Conservation (phyloP, 371 early-diverging fungal genomes). For the Mortierella polycephala region DNA sequence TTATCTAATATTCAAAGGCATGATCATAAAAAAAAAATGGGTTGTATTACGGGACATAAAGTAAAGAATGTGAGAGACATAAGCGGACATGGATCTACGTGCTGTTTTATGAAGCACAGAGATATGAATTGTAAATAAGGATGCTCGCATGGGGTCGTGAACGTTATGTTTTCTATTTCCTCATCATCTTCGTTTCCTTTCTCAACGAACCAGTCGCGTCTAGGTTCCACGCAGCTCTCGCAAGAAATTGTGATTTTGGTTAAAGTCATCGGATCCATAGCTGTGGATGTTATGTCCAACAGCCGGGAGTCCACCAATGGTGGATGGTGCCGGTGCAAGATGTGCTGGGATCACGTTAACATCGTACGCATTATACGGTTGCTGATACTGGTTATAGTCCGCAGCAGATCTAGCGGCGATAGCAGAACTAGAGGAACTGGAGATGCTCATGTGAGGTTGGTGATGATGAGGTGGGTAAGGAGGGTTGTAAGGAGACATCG, state of each 20-base stretch:
- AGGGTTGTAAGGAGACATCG: slow-evolving; percentile 1
- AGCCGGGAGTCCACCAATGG: slow-evolving; percentile 3
- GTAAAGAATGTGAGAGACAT: not conserved
- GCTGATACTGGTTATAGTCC: slow-evolving; percentile 23
- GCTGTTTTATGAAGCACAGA: not conserved
- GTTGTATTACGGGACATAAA: too few relatives aligned
- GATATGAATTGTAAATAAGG: too few relatives aligned
- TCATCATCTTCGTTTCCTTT: slow-evolving; percentile 9
- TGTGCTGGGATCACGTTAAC: not conserved
- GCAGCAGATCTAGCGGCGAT: not conserved
- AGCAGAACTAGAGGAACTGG: slow-evolving; percentile 4
- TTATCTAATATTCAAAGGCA: too few relatives aligned
- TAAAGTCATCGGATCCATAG: slow-evolving; percentile 42
- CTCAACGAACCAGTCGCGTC: too few relatives aligned
- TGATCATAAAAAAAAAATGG: too few relatives aligned
- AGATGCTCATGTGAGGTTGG: slow-evolving; percentile 21
- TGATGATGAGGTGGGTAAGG: slow-evolving; percentile 6
- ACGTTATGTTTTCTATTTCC: too few relatives aligned
- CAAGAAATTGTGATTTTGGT: slow-evolving; percentile 37
- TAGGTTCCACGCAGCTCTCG: slow-evolving; percentile 30
- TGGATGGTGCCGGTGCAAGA: not conserved
- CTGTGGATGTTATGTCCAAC: slow-evolving; percentile 19
- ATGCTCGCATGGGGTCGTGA: too few relatives aligned
- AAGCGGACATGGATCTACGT: too few relatives aligned
- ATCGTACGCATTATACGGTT: slow-evolving; percentile 9